phyloP scores from a whole-genome alignment of 2,329 filamentous ascomycete species.

The Colletotrichum camelliae region DNA sequence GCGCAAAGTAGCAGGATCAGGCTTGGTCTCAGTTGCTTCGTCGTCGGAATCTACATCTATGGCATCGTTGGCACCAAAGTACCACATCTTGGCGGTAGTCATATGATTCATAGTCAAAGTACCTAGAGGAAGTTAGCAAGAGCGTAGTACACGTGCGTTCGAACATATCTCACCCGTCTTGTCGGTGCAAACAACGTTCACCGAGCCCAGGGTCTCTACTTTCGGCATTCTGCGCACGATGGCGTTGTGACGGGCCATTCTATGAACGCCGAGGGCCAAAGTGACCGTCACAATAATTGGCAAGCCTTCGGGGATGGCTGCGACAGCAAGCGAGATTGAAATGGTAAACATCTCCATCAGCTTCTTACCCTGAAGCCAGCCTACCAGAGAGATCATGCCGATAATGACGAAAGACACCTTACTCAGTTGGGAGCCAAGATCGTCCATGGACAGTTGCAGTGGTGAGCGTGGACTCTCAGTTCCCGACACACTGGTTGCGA shows the following conservation, averaged over 20 bases:
- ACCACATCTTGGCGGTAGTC: conserved; percentile 97
- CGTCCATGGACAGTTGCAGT: conserved; percentile 94
- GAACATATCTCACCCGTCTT: conserved; percentile 74
- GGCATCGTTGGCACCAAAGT: conserved; percentile 71
- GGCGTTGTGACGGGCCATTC: conserved; percentile 94
- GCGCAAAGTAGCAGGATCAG: conserved; percentile 76
- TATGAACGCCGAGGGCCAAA: conserved; percentile 88
- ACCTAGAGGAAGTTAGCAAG: conserved; percentile 48
- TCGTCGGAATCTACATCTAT: conserved; percentile 61
- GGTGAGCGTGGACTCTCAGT: conserved; percentile 96
- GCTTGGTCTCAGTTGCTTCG: conserved; percentile 59
- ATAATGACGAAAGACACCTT: conserved; percentile 97
- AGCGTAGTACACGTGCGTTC: not conserved
- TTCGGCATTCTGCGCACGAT: conserved; percentile 96
- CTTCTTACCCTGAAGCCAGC: conserved; percentile 86
- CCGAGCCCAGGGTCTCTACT: conserved; percentile 96
- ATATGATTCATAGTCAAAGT: conserved; percentile 98
- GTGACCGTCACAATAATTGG: conserved; percentile 99
- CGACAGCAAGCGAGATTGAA: conserved; percentile 93
- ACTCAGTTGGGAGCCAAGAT: conserved; percentile 93
- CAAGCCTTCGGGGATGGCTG: conserved; percentile 93
- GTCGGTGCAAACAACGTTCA: conserved; percentile 99
- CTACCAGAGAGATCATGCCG: conserved; percentile 88
- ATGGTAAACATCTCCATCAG: conserved; percentile 97
- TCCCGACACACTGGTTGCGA: conserved; percentile 90